A percentile compares a stretch with the other conserved stretches of the same genome.
phyloP scores from a whole-genome alignment of 1,284 basidiomycete species.

The Ustilago loliicola region DNA sequence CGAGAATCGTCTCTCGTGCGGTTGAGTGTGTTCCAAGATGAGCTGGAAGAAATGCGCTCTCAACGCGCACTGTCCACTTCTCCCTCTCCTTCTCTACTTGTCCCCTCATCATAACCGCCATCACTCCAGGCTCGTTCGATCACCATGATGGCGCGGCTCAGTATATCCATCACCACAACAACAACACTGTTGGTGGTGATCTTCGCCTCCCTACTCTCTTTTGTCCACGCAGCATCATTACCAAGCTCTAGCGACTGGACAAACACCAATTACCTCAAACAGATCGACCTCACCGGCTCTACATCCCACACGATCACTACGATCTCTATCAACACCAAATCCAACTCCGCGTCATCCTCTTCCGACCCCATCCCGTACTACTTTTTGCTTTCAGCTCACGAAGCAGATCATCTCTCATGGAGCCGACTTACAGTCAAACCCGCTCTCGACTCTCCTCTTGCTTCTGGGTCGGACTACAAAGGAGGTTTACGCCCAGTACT shows the following conservation, averaged over 20 bases:
- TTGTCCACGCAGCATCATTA: slow-evolving; percentile 16
- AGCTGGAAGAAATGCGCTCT: slow-evolving; percentile 35
- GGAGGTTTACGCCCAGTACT: slow-evolving; percentile 32
- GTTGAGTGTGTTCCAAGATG: slow-evolving; percentile 13
- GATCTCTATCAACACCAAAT: slow-evolving; percentile 54
- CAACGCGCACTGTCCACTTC: slow-evolving; percentile 39
- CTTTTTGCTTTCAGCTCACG: slow-evolving; percentile 39
- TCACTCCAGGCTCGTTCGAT: background rate
- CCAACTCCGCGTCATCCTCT: slow-evolving; percentile 34
- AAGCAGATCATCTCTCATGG: slow-evolving; percentile 48
- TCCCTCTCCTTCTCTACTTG: background rate
- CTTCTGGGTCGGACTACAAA: slow-evolving; percentile 13
- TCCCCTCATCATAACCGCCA: slow-evolving; percentile 2
- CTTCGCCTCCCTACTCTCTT: background rate
- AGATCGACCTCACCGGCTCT: slow-evolving; percentile 59
- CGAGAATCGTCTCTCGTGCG: slow-evolving; percentile 20
- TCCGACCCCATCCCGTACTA: slow-evolving; percentile 45
- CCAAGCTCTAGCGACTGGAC: slow-evolving; percentile 42
- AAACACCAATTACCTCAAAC: slow-evolving; percentile 50
- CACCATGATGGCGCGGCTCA: slow-evolving; percentile 9
- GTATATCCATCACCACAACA: background rate
- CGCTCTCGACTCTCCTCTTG: slow-evolving; percentile 28
- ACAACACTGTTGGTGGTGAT: slow-evolving; percentile 10
- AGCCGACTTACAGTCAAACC: slow-evolving; percentile 28
- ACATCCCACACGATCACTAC: slow-evolving; percentile 42